Percentiles rank a stretch among this genome's conserved stretches.
These are phyloP conservation scores for Amanita molliuscula DNA, from an alignment of 768 basidiomycete species.

Conservation along the genomic window DNA sequence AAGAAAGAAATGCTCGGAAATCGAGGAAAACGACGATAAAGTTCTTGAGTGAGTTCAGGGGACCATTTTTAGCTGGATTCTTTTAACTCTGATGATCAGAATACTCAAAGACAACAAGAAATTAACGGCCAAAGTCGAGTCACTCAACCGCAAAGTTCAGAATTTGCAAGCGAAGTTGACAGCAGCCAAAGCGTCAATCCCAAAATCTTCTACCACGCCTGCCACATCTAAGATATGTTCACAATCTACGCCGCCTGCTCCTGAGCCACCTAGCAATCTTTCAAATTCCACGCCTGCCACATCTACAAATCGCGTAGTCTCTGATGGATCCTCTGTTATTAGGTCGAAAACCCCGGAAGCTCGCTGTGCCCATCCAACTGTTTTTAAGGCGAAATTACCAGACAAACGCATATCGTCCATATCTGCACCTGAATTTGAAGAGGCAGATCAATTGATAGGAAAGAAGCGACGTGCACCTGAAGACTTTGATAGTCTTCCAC, in stretches of 20 bases:
- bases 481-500: conserved; percentile 53
- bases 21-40: conserved; percentile 78
- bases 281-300: conserved; percentile 11
- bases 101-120: conserved; percentile 78
- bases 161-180: conserved; percentile 59
- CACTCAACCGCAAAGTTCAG: conserved; percentile 63
- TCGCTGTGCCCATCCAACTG: conserved; percentile 23
- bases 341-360: conserved; percentile 48
- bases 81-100: conserved; percentile 24
- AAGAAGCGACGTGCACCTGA: conserved; percentile 73
- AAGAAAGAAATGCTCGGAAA: conserved; percentile 59
- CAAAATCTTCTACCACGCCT: conserved; percentile 6
- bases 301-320: conserved; percentile 24
- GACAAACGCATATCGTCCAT: conserved; percentile 24
- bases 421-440: conserved; percentile 18
- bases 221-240: conserved; percentile 13
- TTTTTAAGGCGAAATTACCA: conserved; percentile 46
- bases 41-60: conserved; percentile 55
- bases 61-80: not conserved
- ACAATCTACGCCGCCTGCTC: conserved; percentile 18
- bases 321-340: conserved; percentile 31
- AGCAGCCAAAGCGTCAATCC: conserved; percentile 32
- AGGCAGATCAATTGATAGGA: conserved; percentile 25
- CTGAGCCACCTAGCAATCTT: conserved; percentile 10
- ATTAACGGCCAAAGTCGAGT: conserved; percentile 56